Evolutionary conservation across 768 basidiomycete species (phyloP).

Genomic region (Trametes gibbosa): DNA sequence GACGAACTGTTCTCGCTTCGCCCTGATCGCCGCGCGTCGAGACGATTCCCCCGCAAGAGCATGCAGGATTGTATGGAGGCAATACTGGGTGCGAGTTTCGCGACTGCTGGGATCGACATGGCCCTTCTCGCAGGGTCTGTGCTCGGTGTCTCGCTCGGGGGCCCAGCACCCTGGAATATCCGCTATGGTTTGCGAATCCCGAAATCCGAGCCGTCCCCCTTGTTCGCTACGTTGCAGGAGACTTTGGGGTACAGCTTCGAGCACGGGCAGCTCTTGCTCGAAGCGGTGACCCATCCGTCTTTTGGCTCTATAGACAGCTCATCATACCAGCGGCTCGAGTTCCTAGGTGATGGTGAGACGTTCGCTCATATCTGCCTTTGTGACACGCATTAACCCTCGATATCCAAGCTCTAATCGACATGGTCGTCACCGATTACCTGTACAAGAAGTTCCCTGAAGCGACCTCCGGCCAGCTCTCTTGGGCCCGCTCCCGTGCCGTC

Average conservation of each 20-base stretch:
- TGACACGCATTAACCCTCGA: neutral
- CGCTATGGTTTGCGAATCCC: constrained; percentile 44
- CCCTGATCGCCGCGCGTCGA: constrained; percentile 34
- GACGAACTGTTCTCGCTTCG: constrained; percentile 33
- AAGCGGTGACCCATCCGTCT: constrained; percentile 87
- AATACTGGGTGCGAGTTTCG: constrained; percentile 71
- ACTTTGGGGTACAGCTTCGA: constrained; percentile 69
- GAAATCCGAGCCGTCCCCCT: constrained; percentile 36
- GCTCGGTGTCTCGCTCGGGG: constrained; percentile 74
- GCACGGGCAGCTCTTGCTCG: constrained; percentile 58
- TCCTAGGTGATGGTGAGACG: constrained; percentile 78
- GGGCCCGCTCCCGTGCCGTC: constrained; percentile 66
- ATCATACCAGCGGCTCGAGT: constrained; percentile 86
- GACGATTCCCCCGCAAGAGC: constrained; percentile 62
- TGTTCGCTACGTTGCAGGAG: constrained; percentile 58
- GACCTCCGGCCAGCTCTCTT: constrained; percentile 74
- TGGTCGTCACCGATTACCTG: constrained; percentile 71
- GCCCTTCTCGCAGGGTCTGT: constrained; percentile 62
- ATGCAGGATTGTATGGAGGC: constrained; percentile 91
- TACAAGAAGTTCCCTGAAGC: constrained; percentile 67
- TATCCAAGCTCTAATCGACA: constrained; percentile 58
- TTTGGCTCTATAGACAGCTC: constrained; percentile 50
- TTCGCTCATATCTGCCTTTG: too few relatives aligned
- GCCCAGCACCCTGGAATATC: constrained; percentile 61
- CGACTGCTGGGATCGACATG: constrained; percentile 68